A percentile compares a stretch with the other conserved stretches of the same genome.
phyloP scores from a whole-genome alignment of 1,284 basidiomycete species.

The Coniferiporia weirii region DNA sequence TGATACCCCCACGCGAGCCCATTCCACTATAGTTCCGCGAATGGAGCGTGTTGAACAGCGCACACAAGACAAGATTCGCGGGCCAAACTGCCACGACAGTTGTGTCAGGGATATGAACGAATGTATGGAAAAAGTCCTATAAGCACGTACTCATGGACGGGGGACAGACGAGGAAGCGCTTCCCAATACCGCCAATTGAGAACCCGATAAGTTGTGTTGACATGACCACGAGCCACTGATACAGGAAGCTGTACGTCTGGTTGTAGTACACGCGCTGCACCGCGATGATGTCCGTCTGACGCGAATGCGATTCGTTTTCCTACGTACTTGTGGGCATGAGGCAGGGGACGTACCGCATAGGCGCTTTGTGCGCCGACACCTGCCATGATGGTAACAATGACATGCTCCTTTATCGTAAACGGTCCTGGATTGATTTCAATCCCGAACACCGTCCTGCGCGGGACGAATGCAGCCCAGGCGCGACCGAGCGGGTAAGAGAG shows the following conservation, averaged over 20 bases:
- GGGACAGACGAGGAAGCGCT: conserved; percentile 37
- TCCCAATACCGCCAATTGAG: conserved; percentile 34
- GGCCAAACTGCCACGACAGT: conserved; percentile 30
- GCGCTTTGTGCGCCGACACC: conserved; percentile 26
- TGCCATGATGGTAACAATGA: conserved; percentile 41
- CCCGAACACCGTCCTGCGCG: conserved; percentile 38
- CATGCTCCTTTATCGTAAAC: conserved; percentile 38
- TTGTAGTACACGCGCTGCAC: conserved; percentile 28
- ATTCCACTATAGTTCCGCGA: conserved; percentile 30
- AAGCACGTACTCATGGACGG: conserved; percentile 21
- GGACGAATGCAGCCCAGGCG: conserved; percentile 35
- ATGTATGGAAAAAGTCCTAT: no score
- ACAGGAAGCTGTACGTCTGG: conserved; percentile 25
- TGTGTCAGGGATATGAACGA: no score
- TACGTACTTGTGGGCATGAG: conserved; percentile 16
- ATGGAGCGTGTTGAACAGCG: conserved; percentile 37
- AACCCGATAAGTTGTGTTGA: conserved; percentile 37
- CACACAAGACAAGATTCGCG: conserved; percentile 36
- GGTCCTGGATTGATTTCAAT: conserved; percentile 43
- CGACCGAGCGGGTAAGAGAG: conserved; percentile 44
- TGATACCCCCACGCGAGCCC: conserved; percentile 29
- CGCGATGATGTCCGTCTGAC: conserved; percentile 30
- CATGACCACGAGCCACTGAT: conserved; percentile 26
- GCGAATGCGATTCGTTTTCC: not conserved
- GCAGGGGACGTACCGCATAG: conserved; percentile 38